A percentile compares a stretch with the other conserved stretches of the same genome.
Conservation (phyloP, 148 eudicot genomes). For the Rhododendron ovatum region DNA sequence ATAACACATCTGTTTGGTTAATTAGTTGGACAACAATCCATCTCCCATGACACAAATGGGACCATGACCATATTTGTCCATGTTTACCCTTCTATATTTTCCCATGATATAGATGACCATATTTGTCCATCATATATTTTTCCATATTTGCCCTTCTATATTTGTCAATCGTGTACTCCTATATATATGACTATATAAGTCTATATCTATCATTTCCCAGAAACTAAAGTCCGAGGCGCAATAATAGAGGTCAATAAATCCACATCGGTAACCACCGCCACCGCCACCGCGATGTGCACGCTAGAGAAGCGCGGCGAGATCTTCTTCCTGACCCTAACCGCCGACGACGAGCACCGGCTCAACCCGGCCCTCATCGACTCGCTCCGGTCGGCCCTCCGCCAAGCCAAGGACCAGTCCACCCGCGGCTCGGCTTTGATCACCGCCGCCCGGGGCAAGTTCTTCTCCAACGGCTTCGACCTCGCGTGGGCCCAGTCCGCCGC, state of each 20-base stretch:
- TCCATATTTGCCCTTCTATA: too few relatives aligned
- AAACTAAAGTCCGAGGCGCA: background rate
- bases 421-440: conserved; percentile 35
- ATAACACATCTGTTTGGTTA: too few relatives aligned
- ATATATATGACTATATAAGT: too few relatives aligned
- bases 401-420: conserved; percentile 28
- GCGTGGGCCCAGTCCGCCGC: conserved; percentile 26
- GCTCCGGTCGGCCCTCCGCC: conserved; percentile 31
- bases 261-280: background rate
- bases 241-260: background rate
- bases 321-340: conserved; percentile 42
- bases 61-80: too few relatives aligned
- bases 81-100: too few relatives aligned
- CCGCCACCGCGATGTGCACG: conserved; percentile 35
- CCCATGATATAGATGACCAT: too few relatives aligned
- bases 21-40: too few relatives aligned
- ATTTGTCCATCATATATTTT: too few relatives aligned
- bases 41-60: too few relatives aligned
- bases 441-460: conserved; percentile 24
- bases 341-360: conserved; percentile 45
- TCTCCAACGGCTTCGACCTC: conserved; percentile 50
- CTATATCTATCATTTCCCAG: background rate
- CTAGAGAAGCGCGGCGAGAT: conserved; percentile 42
- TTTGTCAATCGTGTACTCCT: too few relatives aligned
- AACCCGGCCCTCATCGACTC: conserved; percentile 42